Conservation (phyloP, 2,329 filamentous ascomycete species). For the Colletotrichum paranaense region DNA sequence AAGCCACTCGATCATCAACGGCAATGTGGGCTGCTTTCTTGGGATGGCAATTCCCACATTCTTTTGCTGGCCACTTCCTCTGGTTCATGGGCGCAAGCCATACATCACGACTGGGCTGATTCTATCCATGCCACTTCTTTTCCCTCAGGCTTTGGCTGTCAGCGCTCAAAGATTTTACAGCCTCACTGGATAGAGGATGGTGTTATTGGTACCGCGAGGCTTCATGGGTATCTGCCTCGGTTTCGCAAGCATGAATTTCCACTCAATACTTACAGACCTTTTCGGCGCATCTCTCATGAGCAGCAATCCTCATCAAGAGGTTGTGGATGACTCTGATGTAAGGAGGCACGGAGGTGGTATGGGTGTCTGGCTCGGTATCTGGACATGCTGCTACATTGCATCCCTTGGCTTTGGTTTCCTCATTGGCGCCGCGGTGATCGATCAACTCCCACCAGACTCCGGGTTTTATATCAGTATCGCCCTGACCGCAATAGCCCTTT, state of each 20-base stretch:
- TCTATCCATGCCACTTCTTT: slow-evolving; percentile 77
- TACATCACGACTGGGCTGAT: slow-evolving; percentile 78
- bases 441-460: slow-evolving; percentile 73
- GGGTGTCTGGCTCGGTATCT: slow-evolving; percentile 82
- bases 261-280: slow-evolving; percentile 77
- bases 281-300: slow-evolving; percentile 83
- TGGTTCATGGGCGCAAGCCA: slow-evolving; percentile 81
- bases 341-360: slow-evolving; percentile 81
- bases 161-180: slow-evolving; percentile 66
- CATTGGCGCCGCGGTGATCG: slow-evolving; percentile 77
- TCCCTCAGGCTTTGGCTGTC: slow-evolving; percentile 79
- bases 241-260: slow-evolving; percentile 82
- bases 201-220: slow-evolving; percentile 72
- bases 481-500: slow-evolving; percentile 71
- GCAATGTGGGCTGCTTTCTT: slow-evolving; percentile 79
- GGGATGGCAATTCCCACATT: slow-evolving; percentile 78
- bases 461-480: slow-evolving; percentile 81
- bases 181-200: slow-evolving; percentile 65
- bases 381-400: slow-evolving; percentile 82
- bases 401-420: slow-evolving; percentile 79
- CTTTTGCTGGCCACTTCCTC: slow-evolving; percentile 78
- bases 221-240: slow-evolving; percentile 77
- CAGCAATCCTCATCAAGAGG: slow-evolving; percentile 77
- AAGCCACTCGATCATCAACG: slow-evolving; percentile 74
- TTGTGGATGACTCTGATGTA: slow-evolving; percentile 74